Evolutionary conservation across 805 yeast species (phyloP), one percentile per base, ranked within the genome.

Genomic region (Lipomyces kockii): DNA sequence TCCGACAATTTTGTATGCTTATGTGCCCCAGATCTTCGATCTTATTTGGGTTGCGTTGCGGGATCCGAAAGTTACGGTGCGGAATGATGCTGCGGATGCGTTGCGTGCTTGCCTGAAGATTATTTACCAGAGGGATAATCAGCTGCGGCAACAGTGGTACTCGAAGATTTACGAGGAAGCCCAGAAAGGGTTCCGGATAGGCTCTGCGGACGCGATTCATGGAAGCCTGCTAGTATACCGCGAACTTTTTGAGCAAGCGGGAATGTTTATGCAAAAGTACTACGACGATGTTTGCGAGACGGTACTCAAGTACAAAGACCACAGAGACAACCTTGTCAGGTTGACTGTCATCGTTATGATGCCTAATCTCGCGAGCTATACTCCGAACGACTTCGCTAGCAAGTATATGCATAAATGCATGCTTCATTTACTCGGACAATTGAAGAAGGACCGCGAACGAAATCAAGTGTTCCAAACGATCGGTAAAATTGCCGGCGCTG

Each of bases 11-110:
- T 81, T 94, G 61, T 90, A 90, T 75, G 86, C 88, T 46, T 91
- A 90, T 77, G 89, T 92, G 39, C 87, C 89, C 67, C 89, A 89
- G 53, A 88, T 93, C 20, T 80, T 94, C 64, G 91, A 90, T 58
- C 88, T 90, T 72, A 86, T 95, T 20, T 94, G 98, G 97, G 83
- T 87, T 52, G 97, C 96, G 0, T 80, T 95, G 55, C 83, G 94
- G 69, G 98, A 95, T 76, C 83, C 87, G 22, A 92, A 91, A 73
- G 80, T 87, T 22, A 83, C 85, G 1, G 88, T 94, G 53, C 83
- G 98, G 72, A 83, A 83, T 64, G 98, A 94, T 76, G 89, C 98
- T 0, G 97, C 97, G 0, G 83, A 85, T 0, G 88, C 97, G 1
- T 80, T 95, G 64, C 89, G 89, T 32, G 85, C 87, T 65, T 92